Evolutionary conservation across 2,329 filamentous ascomycete genomes (phyloP), one percentile per base, ranked within the genome.

Genomic region (Erysiphe pulchra): DNA sequence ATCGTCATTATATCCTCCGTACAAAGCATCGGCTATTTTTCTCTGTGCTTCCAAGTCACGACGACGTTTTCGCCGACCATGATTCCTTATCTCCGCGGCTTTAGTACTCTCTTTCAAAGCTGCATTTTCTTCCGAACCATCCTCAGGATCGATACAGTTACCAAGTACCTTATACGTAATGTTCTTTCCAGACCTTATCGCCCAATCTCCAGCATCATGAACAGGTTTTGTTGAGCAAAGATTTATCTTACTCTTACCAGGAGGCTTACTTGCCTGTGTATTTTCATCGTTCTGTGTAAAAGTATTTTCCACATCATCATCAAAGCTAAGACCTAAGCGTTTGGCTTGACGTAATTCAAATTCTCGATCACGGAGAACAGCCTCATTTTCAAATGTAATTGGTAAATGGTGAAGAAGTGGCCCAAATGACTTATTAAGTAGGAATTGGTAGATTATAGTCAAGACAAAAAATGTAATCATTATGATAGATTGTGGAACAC

Each of bases 351-450:
- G 78, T 42, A 79, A 69, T 53, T 84, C 78, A 57, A 95, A 98
- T 36, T 80, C 82, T 55, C 87, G 75, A 53, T 98, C 90, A 7
- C 87, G 77, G n/a, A 82, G 65, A 0, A 90, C 82, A 2, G 90
- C 90, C 57, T 94, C 87, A 51, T 95, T 90, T 59, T 98, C 90
- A 46, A 95, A 75, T 0, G 87, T 95, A 51, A 95, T 92, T 0
- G 90, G 90, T 3, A 98, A 65, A 55, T 93, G 93, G 36, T 80
- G 74, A 57, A 92, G 77, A 10, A 98, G 68, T 2, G 90, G 87
- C 0, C 73, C 73, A 53, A 98, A 95, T 0, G 85, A 80, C 46
- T 67, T 65, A 59, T 93, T 93, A 45, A 95, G 67, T 1, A 92
- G 63, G 37, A 78, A 61, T 57, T 98, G 90, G 54, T 80, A 98